Conservation (phyloP, 352 stramenopile species). For the Phytophthora pluvialis region DNA sequence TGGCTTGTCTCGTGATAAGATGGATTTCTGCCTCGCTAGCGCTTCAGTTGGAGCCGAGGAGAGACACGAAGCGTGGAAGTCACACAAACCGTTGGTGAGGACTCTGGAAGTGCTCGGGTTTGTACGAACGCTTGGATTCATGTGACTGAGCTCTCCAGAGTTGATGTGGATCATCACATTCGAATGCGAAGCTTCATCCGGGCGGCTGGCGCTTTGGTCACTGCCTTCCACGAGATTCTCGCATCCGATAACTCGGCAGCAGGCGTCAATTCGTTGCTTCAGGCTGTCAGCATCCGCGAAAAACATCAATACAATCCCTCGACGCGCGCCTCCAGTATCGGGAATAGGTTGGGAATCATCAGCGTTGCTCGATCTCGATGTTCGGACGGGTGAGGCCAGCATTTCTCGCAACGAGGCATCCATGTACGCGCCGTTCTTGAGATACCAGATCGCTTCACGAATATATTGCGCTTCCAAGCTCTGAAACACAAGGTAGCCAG, state of each 20-base stretch:
- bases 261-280: conserved; percentile 47
- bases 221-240: conserved; percentile 22
- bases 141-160: conserved; percentile 15
- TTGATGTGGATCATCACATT: conserved; percentile 36
- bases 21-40: conserved; percentile 38
- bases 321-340: background rate
- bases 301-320: conserved; percentile 40
- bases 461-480: conserved; percentile 64
- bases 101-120: conserved; percentile 21
- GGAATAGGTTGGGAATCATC: background rate
- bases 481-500: conserved; percentile 62
- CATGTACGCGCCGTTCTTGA: conserved; percentile 54
- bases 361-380: conserved; percentile 1
- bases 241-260: conserved; percentile 64
- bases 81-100: conserved; percentile 34
- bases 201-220: conserved; percentile 16
- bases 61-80: conserved; percentile 36
- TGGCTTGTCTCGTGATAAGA: conserved; percentile 38
- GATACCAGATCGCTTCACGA: conserved; percentile 70
- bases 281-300: conserved; percentile 52
- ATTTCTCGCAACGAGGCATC: conserved; percentile 45
- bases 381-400: conserved; percentile 10
- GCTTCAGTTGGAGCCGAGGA: conserved; percentile 35
- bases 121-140: conserved; percentile 13
- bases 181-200: conserved; percentile 26